phyloP scores from a whole-genome alignment of 352 stramenopile genomes.

The Phytopythium boreale region DNA sequence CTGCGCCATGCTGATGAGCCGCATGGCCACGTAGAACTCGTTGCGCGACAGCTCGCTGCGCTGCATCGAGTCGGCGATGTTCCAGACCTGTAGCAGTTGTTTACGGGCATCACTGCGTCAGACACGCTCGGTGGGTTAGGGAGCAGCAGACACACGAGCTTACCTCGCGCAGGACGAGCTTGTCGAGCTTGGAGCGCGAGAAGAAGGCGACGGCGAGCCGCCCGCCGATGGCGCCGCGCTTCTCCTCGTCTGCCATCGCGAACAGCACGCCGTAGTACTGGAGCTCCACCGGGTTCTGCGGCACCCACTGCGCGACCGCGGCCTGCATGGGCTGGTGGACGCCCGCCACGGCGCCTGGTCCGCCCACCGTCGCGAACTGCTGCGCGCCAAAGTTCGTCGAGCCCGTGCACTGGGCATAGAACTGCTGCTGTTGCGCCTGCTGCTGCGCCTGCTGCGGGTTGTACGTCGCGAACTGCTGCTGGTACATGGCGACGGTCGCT shows the following conservation, averaged over 20 bases:
- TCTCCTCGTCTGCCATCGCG: slow-evolving; percentile 80
- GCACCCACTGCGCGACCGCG: slow-evolving; percentile 41
- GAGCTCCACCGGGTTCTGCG: slow-evolving; percentile 57
- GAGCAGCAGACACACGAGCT: no score
- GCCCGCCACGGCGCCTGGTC: slow-evolving; percentile 14
- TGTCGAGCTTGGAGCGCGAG: slow-evolving; percentile 88
- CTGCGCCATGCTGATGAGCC: slow-evolving; percentile 83
- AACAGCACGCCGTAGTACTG: slow-evolving; percentile 93
- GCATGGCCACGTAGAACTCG: slow-evolving; percentile 87
- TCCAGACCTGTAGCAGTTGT: slow-evolving; percentile 59
- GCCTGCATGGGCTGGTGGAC: slow-evolving; percentile 6
- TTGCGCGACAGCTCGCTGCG: slow-evolving; percentile 71
- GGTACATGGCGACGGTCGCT: slow-evolving; percentile 22
- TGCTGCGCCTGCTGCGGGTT: slow-evolving; percentile 15
- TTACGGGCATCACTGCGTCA: not conserved
- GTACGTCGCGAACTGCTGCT: slow-evolving; percentile 61
- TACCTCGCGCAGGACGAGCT: slow-evolving; percentile 73
- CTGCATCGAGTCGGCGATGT: slow-evolving; percentile 64
- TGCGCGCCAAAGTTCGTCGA: slow-evolving; percentile 21
- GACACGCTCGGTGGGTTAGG: not conserved
- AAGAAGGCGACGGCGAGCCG: slow-evolving; percentile 92
- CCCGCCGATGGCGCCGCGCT: slow-evolving; percentile 82
- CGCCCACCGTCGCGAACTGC: slow-evolving; percentile 36
- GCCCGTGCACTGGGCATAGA: slow-evolving; percentile 30
- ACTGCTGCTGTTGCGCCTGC: slow-evolving; percentile 48